These are phyloP conservation scores for Athelia sp. DNA, from an alignment of 1,284 basidiomycete species.

Conservation along the genomic window DNA sequence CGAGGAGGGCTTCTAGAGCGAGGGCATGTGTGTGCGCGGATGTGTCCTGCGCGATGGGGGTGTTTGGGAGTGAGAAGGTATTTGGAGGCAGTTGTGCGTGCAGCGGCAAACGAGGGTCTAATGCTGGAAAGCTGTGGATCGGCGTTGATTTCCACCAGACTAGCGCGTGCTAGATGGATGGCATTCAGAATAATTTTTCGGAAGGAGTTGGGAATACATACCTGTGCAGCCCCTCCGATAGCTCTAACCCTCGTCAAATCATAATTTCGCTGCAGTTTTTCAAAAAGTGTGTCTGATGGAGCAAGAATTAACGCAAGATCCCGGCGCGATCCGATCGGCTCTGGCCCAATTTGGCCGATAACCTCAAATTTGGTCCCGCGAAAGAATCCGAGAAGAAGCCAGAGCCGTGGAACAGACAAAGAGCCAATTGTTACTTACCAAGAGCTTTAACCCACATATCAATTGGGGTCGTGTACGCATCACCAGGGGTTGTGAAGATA, in stretches of 20 bases:
- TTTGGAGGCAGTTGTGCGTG: slow-evolving; percentile 61
- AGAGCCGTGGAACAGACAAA: too few relatives aligned
- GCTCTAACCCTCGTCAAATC: slow-evolving; percentile 65
- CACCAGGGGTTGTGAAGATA: slow-evolving; percentile 78
- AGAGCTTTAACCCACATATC: slow-evolving; percentile 84
- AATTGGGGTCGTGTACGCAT: slow-evolving; percentile 77
- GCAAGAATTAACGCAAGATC: slow-evolving; percentile 7
- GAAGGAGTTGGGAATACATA: slow-evolving; percentile 19
- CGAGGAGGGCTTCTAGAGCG: slow-evolving; percentile 65
- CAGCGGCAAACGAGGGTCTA: slow-evolving; percentile 61
- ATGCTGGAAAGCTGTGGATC: slow-evolving; percentile 56
- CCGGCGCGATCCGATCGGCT: neutral
- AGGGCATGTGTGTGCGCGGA: slow-evolving; percentile 73
- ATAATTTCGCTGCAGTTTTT: slow-evolving; percentile 64
- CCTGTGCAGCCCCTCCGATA: slow-evolving; percentile 73
- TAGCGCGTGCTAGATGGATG: slow-evolving; percentile 53
- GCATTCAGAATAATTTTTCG: slow-evolving; percentile 6
- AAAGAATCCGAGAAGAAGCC: slow-evolving; percentile 5
- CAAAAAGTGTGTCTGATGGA: slow-evolving; percentile 59
- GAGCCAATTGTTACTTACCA: slow-evolving; percentile 44
- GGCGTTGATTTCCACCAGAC: slow-evolving; percentile 80
- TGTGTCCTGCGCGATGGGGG: slow-evolving; percentile 71
- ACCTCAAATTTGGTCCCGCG: slow-evolving; percentile 43
- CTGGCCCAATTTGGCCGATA: slow-evolving; percentile 13
- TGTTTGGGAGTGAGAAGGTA: slow-evolving; percentile 71